Conservation (phyloP, 2,329 filamentous ascomycete genomes). For the Hypoxylon sp. region DNA sequence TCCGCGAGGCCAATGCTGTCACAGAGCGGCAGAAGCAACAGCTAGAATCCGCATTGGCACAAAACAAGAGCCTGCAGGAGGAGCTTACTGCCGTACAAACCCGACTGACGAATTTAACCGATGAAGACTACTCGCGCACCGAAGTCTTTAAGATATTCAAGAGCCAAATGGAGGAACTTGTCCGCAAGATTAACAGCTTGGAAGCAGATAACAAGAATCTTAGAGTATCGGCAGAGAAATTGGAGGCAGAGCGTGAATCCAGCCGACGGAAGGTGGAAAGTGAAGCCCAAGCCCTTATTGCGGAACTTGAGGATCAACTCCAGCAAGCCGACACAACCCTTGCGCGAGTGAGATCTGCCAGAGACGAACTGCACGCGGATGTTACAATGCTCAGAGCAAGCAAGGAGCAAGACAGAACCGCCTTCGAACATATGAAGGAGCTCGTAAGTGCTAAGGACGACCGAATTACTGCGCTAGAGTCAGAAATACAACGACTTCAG, state of each 20-base stretch:
- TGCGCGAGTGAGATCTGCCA: conserved; percentile 83
- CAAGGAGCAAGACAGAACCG: conserved; percentile 80
- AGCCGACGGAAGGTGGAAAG: conserved; percentile 86
- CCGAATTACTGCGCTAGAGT: conserved; percentile 85
- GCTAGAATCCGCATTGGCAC: conserved; percentile 81
- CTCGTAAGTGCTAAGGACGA: conserved; percentile 83
- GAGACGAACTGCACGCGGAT: conserved; percentile 90
- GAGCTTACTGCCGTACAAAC: conserved; percentile 82
- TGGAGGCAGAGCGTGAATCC: conserved; percentile 85
- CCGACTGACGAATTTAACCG: conserved; percentile 79
- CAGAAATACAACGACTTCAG: conserved; percentile 81
- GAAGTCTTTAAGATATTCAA: conserved; percentile 95
- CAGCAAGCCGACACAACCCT: conserved; percentile 87
- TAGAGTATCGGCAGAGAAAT: conserved; percentile 85
- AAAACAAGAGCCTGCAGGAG: conserved; percentile 81
- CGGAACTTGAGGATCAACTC: conserved; percentile 86
- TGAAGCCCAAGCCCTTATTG: conserved; percentile 79
- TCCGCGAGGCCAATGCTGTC: conserved; percentile 82
- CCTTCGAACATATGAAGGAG: conserved; percentile 82
- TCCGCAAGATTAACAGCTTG: conserved; percentile 90
- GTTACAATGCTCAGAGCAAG: conserved; percentile 82
- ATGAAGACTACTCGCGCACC: conserved; percentile 94
- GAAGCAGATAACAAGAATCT: conserved; percentile 90
- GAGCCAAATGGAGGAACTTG: conserved; percentile 90
- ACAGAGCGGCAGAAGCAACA: conserved; percentile 91